Evolutionary conservation across 176 grass and related monocot genomes (phyloP).

Genomic region (Oryza meridionalis): DNA sequence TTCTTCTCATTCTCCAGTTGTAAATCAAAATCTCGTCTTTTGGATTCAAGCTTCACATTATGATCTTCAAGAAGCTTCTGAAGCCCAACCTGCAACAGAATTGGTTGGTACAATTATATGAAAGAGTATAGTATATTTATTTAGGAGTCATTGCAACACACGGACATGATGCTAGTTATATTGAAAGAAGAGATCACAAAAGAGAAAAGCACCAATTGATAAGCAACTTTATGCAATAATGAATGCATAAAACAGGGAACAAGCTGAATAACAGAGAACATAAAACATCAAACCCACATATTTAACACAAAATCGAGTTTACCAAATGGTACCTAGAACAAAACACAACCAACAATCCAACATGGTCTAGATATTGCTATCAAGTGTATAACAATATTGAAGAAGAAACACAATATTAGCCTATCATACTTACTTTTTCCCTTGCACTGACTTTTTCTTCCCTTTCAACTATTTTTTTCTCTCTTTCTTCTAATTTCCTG

Average conservation of each 20-base stretch:
- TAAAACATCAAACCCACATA: not conserved
- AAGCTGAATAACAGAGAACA: not conserved
- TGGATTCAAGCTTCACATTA: constrained; percentile 63
- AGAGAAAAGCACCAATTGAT: not conserved
- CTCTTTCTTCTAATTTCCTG: constrained; percentile 56
- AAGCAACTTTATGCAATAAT: not conserved
- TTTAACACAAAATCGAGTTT: not conserved
- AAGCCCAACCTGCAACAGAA: constrained; percentile 65
- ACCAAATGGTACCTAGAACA: not conserved
- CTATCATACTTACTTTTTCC: constrained; percentile 66
- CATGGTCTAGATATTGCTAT: not conserved
- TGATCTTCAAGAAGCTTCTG: constrained; percentile 88
- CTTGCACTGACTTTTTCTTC: constrained; percentile 67
- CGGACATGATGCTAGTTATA: not conserved
- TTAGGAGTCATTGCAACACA: not conserved
- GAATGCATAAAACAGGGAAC: not conserved
- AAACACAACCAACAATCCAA: not conserved
- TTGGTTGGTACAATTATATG: constrained; percentile 12
- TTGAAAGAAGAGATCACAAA: not conserved
- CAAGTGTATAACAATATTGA: not conserved
- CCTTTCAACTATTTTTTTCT: constrained; percentile 61
- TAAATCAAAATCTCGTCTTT: constrained; percentile 72
- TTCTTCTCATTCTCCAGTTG: constrained; percentile 67
- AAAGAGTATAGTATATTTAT: not conserved
- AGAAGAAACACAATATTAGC: constrained; percentile 12